These are phyloP conservation scores for Cornus kousa DNA, from an alignment of 148 eudicot genomes.

Conservation along the genomic window DNA sequence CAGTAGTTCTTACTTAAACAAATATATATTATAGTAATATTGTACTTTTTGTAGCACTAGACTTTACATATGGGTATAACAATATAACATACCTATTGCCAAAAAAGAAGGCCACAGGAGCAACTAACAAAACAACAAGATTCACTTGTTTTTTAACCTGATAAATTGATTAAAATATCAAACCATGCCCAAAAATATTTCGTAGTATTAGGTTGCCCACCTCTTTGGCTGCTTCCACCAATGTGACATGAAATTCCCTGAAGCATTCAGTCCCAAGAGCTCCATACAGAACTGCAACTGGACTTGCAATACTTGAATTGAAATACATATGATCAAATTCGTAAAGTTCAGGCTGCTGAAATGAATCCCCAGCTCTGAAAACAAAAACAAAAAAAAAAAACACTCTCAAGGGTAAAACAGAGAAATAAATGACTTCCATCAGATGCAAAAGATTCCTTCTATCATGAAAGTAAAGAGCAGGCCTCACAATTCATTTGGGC, in stretches of 20 bases:
- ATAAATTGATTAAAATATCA: background rate
- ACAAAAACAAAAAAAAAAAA: conserved; percentile 12
- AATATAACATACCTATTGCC: background rate
- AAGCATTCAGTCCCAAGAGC: conserved; percentile 91
- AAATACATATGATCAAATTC: conserved; percentile 85
- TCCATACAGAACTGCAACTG: conserved; percentile 85
- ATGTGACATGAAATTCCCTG: conserved; percentile 60
- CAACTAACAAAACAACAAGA: background rate
- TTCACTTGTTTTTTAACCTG: background rate
- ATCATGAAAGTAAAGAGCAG: conserved; percentile 2
- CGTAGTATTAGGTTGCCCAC: conserved; percentile 22
- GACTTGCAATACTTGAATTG: conserved; percentile 65
- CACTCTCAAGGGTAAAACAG: background rate
- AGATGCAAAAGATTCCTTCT: background rate
- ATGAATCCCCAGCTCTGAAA: conserved; percentile 55
- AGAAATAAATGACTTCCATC: background rate
- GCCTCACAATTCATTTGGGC: conserved; percentile 56
- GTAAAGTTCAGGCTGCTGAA: conserved; percentile 82
- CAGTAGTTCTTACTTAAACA: background rate
- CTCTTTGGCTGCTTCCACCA: conserved; percentile 82
- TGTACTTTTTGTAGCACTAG: background rate
- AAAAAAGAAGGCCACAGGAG: background rate
- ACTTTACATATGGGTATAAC: background rate
- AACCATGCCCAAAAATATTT: background rate
- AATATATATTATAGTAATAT: too few species aligned